Conservation (phyloP, 2,329 filamentous ascomycete species). For the Cercospora janseana region DNA sequence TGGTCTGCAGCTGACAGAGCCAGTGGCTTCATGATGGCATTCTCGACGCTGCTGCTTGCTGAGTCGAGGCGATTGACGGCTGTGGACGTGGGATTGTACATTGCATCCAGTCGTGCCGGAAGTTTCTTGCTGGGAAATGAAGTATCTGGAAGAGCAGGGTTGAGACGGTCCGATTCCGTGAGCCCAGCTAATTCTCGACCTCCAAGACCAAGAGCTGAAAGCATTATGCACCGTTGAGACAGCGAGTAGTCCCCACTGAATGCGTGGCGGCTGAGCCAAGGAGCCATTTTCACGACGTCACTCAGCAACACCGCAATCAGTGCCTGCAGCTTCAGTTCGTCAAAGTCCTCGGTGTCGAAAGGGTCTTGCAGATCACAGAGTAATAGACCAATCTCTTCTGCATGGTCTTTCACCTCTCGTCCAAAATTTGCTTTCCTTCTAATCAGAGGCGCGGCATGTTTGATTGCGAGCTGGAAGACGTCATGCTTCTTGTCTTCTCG, state of each 20-base stretch:
- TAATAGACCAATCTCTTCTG: constrained; percentile 72
- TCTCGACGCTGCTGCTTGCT: constrained; percentile 66
- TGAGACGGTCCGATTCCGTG: constrained; percentile 53
- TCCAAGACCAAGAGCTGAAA: constrained; percentile 77
- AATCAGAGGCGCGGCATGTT: constrained; percentile 75
- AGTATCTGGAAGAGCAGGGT: constrained; percentile 35
- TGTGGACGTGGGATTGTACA: constrained; percentile 53
- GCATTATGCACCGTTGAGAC: constrained; percentile 74
- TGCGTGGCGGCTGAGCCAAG: constrained; percentile 79
- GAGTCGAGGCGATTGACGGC: constrained; percentile 62
- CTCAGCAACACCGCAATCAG: constrained; percentile 80
- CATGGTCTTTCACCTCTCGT: constrained; percentile 80
- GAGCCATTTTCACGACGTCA: constrained; percentile 72
- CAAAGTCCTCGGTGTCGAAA: constrained; percentile 75
- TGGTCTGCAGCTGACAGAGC: constrained; percentile 79
- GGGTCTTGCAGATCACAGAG: constrained; percentile 82
- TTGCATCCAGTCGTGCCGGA: constrained; percentile 67
- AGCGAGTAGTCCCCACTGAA: constrained; percentile 92
- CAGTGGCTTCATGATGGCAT: constrained; percentile 74
- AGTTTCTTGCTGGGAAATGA: constrained; percentile 78
- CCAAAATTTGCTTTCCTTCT: constrained; percentile 86
- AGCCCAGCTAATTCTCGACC: constrained; percentile 83
- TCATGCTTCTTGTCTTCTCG: constrained; percentile 82
- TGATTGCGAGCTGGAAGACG: constrained; percentile 74
- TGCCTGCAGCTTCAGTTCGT: constrained; percentile 70